Evolutionary conservation across 768 basidiomycete genomes (phyloP).

Genomic region (Lactifluus subvellereus): DNA sequence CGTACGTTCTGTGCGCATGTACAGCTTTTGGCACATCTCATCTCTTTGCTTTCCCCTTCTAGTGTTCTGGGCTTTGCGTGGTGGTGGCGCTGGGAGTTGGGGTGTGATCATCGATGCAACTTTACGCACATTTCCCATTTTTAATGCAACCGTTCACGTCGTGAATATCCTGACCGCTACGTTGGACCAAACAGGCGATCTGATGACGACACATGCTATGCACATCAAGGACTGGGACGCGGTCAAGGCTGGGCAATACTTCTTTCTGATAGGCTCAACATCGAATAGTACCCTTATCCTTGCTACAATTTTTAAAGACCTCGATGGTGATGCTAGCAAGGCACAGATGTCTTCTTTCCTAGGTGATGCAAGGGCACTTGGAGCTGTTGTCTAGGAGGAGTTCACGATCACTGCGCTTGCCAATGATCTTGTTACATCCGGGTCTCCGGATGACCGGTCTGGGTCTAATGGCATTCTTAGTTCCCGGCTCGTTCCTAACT

Average conservation of each 20-base stretch:
- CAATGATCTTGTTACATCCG: slow-evolving; percentile 8
- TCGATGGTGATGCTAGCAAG: slow-evolving; percentile 20
- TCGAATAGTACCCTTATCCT: slow-evolving; percentile 14
- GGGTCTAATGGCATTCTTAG: slow-evolving; percentile 14
- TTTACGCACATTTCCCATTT: too few species aligned
- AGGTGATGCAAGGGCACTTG: slow-evolving; percentile 15
- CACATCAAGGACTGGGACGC: background rate
- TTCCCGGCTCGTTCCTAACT: slow-evolving; percentile 18
- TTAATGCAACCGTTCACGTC: slow-evolving; percentile 15
- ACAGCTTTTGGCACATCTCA: background rate
- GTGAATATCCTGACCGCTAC: slow-evolving; percentile 30
- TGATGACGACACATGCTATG: slow-evolving; percentile 28
- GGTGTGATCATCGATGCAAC: too few species aligned
- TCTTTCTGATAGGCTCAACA: slow-evolving; percentile 28
- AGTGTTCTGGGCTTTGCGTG: slow-evolving; percentile 24
- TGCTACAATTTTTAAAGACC: slow-evolving; percentile 25
- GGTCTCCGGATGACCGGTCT: slow-evolving; percentile 1
- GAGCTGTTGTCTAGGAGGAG: slow-evolving; percentile 19
- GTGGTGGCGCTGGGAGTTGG: too few species aligned
- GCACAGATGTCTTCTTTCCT: slow-evolving; percentile 18
- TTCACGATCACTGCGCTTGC: slow-evolving; percentile 6
- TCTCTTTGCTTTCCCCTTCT: background rate
- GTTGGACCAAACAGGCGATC: slow-evolving; percentile 35
- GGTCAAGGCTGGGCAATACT: slow-evolving; percentile 22
- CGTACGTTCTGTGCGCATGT: slow-evolving; percentile 1